Base-by-base conservation (phyloP, 192 early-diverging fungal species). In the Coemansia sp. region DNA sequence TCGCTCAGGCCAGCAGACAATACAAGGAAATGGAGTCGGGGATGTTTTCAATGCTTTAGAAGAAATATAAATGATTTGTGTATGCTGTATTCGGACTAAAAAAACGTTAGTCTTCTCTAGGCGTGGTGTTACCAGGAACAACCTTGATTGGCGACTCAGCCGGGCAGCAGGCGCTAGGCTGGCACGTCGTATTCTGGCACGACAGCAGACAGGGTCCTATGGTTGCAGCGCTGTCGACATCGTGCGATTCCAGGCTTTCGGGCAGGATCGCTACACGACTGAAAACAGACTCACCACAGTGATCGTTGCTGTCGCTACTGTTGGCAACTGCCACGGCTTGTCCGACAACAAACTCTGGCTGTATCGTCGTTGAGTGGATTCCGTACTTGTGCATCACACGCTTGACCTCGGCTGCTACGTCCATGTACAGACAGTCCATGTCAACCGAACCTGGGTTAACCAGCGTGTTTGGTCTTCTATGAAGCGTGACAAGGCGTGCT, bases 341-440 rank as follows among this genome's bases (percentile, higher is more conserved):
- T 2, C 66, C 70, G 24, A 78, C 71, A 8, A 87, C 80, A 80
- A 93, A 93, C 73, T 96, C 94, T 14, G 92, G 93, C 73, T 96
- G 94, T 41, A 96, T 87, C 2, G 93, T 95, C 1, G 89, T 89
- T 19, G 88, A 89, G 63, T 97, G 94, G 34, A 97, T 79, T 13
- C 93, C 93, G 55, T 85, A 75, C 2, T 64, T 55, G 62, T 95
- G 93, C 75, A 97, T 82, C 18, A 86, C 67, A n/a, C 60, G 65
- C 79, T 93, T 91, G 63, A 96, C 84, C 12, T 78, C 53, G 15
- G 80, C 58, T 8, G 89, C 87, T 19, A 95, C 75, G 8, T 68
- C 65, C 86, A 90, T 90, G 57, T 91, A 94, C 65, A 78, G 37
- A 23, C 75, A 78, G 48, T 84, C 62, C 56, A 78, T 78, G 41